Base-by-base conservation (phyloP, 805 yeast genomes). In the Sporopachydermia lactativora region DNA sequence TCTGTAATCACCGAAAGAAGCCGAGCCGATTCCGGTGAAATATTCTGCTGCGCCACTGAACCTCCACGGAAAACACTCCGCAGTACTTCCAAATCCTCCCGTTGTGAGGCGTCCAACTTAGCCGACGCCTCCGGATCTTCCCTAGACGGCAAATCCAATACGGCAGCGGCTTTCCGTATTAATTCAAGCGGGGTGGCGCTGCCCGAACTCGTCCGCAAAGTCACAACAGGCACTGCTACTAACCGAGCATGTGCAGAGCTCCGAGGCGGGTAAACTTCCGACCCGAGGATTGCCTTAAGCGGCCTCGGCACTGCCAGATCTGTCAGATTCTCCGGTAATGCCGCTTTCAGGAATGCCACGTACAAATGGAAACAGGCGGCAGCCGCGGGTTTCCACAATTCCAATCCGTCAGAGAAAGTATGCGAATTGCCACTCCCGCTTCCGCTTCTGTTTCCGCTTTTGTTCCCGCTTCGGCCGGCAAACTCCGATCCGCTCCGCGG, bases 291-390 rank as follows among this genome's bases (percentile, higher is more conserved):
- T 17, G 75, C 67, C 49, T 79, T 84, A 41, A 84, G 62, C 1
- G 81, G 62, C 48, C 71, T 71, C 36, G 94, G 94, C 36, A 83
- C 59, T 43, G 70, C 52, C 18, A 66, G 62, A 31, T 71, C 75
- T 39, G 70, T 65, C 45, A 75, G 83, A 41, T 71, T 70, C 15
- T 74, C 19, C 13, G 84, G 81, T 18, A 83, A 68, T 76, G 82
- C 79, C 15, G 94, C 76, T 46, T 88, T 70, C 43, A 86, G 59
- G 50, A 84, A 86, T 2, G 95, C 71, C 24, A 84, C 59, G 17
- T 84, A 64, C 19, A 86, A 58, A 57, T 86, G 96, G 52, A 82
- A 81, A 61, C 84, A 71, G 0, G 95, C 96, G 53, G 82, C 84
- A 3, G 92, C 77, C 2, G 86, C 83, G 2, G 81, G 75, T 35